Evolutionary conservation across 1,139 yeast species (phyloP), one percentile per base, ranked within the genome.

Genomic region (Arxiozyma heterogenica): DNA sequence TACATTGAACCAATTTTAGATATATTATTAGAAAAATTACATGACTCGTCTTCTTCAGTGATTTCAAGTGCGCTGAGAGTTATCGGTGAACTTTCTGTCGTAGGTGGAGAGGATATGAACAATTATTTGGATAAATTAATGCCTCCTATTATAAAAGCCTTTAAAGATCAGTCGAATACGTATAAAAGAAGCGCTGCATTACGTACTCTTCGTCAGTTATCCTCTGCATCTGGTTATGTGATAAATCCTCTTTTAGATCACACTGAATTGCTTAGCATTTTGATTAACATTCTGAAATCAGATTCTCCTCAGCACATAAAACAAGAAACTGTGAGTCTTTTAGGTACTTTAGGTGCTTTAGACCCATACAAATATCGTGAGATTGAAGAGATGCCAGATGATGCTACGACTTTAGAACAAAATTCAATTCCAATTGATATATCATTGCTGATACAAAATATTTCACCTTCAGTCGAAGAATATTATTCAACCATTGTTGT

Each of bases 281-380:
- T 94, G 43, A 90, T 90, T 3, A 84, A 83, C 51, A 89, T 93
- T 43, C 73, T 93, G 56, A 86, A 86, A 60, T 83, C 90, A 58
- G 97, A 91, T 63, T 82, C 86, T 12, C 83, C 94, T 0, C 80
- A 85, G 3, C 74, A 79, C 9, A 83, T 89, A 6, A 80, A 95
- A 63, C 76, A 97, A 55, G 98, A 91, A 68, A 86, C 96, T 0
- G 97, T 93, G 0, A 77, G 94, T 60, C 72, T 93, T 25, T 74
- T 93, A 57, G 99, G 99, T 64, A 90, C 91, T 44, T 73, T 94
- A 47, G 99, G 99, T 56, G 98, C 98, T 0, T 75, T 94, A 52
- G 98, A 94, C 71, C 99, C 99, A 1, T 93, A 93, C 67, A 90
- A 88, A 64, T 94, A 89, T 62, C 82, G 96, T 53, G 97, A 89